Conservation (phyloP, 768 basidiomycete species). For the Naganishia vishniacii region DNA sequence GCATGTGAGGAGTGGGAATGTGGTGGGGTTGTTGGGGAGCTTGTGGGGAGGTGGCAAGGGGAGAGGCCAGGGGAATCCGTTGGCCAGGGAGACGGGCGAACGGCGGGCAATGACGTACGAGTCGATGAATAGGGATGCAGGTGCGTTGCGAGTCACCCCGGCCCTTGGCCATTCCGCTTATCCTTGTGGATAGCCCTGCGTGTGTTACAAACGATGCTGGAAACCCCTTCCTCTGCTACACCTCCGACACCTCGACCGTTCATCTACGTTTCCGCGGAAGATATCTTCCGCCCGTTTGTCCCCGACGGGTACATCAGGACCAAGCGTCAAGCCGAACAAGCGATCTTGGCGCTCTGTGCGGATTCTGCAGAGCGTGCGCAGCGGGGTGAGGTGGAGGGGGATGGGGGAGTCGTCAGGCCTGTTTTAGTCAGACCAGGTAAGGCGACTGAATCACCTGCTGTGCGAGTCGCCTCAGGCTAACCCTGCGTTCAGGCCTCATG, state of each 20-base stretch:
- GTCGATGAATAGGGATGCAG: slow-evolving; percentile 78
- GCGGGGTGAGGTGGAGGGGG: slow-evolving; percentile 19
- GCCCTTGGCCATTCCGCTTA: slow-evolving; percentile 1
- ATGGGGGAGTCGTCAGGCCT: slow-evolving; percentile 56
- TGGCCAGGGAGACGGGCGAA: slow-evolving; percentile 42
- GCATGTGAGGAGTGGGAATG: slow-evolving; percentile 58
- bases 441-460: slow-evolving; percentile 34
- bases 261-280: slow-evolving; percentile 91
- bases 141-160: slow-evolving; percentile 52
- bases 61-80: slow-evolving; percentile 50
- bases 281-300: slow-evolving; percentile 80
- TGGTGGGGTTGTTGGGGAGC: slow-evolving; percentile 55
- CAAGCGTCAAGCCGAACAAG: slow-evolving; percentile 83
- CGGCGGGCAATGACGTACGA: slow-evolving; percentile 58
- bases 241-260: slow-evolving; percentile 52
- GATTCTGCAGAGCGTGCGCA: neutral
- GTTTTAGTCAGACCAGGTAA: slow-evolving; percentile 85
- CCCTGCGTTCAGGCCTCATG: slow-evolving; percentile 60
- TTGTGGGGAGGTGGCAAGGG: slow-evolving; percentile 51
- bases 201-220: slow-evolving; percentile 67
- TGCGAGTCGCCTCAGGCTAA: slow-evolving; percentile 9
- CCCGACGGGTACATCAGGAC: slow-evolving; percentile 81
- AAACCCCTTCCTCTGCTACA: slow-evolving; percentile 32
- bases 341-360: slow-evolving; percentile 52
- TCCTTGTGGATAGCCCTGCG: slow-evolving; percentile 52